phyloP scores from a whole-genome alignment of 352 stramenopile genomes.

The Elongisporangium prolatum region DNA sequence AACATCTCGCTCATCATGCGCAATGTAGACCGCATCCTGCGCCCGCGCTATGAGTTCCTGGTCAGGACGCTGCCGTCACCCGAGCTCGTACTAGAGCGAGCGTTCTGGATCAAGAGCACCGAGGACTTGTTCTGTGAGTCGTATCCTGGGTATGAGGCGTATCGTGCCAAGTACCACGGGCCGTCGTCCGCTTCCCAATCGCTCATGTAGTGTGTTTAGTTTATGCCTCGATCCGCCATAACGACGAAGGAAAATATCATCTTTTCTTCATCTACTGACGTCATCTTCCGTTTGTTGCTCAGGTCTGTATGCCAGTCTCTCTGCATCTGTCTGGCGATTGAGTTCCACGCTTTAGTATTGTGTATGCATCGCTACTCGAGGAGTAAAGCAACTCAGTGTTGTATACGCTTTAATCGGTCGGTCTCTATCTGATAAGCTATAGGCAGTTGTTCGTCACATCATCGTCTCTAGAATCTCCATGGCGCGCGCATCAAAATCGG shows the following conservation, averaged over 20 bases:
- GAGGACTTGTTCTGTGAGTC: slow-evolving; percentile 22
- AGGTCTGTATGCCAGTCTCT: too few species aligned
- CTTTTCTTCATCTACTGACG: neutral
- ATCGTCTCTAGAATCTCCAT: slow-evolving; percentile 46
- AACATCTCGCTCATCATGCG: slow-evolving; percentile 36
- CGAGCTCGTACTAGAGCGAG: slow-evolving; percentile 7
- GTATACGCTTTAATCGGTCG: neutral
- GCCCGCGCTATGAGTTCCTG: slow-evolving; percentile 45
- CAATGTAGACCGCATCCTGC: slow-evolving; percentile 29
- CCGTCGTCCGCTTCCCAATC: neutral
- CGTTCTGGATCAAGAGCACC: slow-evolving; percentile 31
- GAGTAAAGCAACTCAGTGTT: neutral
- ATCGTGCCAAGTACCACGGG: slow-evolving; percentile 8
- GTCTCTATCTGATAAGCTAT: neutral
- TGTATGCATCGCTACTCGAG: neutral
- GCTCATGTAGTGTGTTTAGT: neutral
- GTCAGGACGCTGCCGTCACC: slow-evolving; percentile 3
- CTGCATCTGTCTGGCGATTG: too few species aligned
- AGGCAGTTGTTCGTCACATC: slow-evolving; percentile 6
- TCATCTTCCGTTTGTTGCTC: too few species aligned
- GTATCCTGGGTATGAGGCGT: slow-evolving; percentile 23
- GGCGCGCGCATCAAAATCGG: slow-evolving; percentile 41
- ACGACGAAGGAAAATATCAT: neutral
- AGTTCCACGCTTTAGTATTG: too few species aligned
- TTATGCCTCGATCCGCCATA: neutral